Base-by-base conservation (phyloP, 768 basidiomycete species). In the Fomitopsis serialis region DNA sequence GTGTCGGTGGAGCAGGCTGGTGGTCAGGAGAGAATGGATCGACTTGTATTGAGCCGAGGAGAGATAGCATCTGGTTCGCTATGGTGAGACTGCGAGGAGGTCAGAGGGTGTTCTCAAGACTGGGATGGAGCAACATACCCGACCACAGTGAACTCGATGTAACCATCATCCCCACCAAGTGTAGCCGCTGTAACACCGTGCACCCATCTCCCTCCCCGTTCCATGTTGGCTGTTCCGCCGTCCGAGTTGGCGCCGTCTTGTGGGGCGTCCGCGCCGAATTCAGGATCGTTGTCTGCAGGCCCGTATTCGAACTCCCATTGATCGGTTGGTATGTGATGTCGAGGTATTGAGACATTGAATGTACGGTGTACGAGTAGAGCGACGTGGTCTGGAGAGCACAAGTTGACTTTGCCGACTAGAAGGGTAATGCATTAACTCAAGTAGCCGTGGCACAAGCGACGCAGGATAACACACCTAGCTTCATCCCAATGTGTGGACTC, bases 261-360 rank as follows among this genome's bases (percentile, higher is more conserved):
- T 3, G 50, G 55, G 5, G 51, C 53, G 8, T 52, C 65, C 7
- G 57, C 60, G n/a, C 78, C 84, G 68, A 78, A 84, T 62, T 88
- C 85, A 10, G 88, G 85, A 58, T 92, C 88, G 59, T 88, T 89
- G 64, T 89, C 88, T 11, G 85, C 82, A 0, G 88, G 77, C 3
- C 86, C 91, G 58, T 92, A 88, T 68, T 95, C 89, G 63, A 96
- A 98, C 53, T 82, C 78, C 85, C 90, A 95, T 54, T 78, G 69
- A 29, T 87, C 84, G 24, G 72, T 74, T 2, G 91, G 90, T 58
- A 98, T 93, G 66, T 97, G 93, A 63, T 90, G 82, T 52, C 89
- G 82, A 2, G 95, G 94, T 69, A 98, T 94, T 19, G 95, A 95
- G 17, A 90, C 88, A 68, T 98, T 98, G 76, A 97, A 98, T 6